phyloP scores from a whole-genome alignment of 2,329 filamentous ascomycete species.

The Trichoderma sp. region DNA sequence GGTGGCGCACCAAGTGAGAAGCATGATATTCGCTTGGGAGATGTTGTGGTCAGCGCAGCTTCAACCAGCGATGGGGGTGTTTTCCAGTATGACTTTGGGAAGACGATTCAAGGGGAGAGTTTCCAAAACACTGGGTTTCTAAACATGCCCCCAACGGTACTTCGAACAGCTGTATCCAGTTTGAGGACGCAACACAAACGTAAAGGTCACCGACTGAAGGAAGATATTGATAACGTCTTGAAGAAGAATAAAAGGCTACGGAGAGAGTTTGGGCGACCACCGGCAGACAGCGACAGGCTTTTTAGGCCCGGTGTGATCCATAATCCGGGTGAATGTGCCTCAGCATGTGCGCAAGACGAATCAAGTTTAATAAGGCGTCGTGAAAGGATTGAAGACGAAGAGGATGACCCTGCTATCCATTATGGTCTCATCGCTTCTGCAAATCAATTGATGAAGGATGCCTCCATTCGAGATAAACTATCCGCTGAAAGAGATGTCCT shows the following conservation, averaged over 20 bases:
- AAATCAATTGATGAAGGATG: neutral
- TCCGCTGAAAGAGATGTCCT: neutral
- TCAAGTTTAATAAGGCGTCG: neutral
- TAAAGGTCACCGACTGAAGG: neutral
- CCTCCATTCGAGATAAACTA: neutral
- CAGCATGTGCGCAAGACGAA: neutral
- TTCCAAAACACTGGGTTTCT: neutral
- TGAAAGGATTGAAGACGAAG: neutral
- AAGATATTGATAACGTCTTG: neutral
- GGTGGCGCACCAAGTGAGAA: too few species aligned
- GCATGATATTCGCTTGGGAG: neutral
- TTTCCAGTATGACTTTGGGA: neutral
- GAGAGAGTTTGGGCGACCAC: neutral
- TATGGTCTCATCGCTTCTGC: neutral
- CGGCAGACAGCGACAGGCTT: neutral
- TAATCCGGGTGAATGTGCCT: neutral
- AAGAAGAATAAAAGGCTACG: neutral
- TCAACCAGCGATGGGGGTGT: neutral
- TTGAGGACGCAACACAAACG: neutral
- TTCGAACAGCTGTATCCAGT: neutral
- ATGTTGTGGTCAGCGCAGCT: neutral
- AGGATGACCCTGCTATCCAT: neutral
- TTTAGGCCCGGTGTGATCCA: neutral
- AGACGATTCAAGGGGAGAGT: neutral
- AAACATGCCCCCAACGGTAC: neutral